These are phyloP conservation scores for Hypoxylon perforatum DNA, from an alignment of 495 filamentous ascomycete genomes.

Conservation along the genomic window DNA sequence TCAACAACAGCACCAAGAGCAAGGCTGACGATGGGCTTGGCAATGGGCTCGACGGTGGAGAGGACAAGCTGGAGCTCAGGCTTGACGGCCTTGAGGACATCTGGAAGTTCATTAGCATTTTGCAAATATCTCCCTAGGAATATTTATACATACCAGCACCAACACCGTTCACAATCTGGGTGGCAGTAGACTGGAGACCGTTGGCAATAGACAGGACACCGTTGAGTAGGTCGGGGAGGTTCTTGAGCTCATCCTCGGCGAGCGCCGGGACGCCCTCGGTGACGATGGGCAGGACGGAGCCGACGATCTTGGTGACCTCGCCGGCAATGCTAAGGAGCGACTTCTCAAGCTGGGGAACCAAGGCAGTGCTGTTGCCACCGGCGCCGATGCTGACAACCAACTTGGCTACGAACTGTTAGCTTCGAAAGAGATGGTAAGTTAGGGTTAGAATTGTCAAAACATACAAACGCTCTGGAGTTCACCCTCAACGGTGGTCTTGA, in stretches of 20 bases:
- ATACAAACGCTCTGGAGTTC: slow-evolving; percentile 30
- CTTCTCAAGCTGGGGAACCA: slow-evolving; percentile 34
- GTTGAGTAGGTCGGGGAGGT: slow-evolving; percentile 27
- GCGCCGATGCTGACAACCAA: slow-evolving; percentile 11
- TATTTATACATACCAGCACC: slow-evolving; percentile 24
- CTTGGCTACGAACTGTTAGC: neutral
- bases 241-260: slow-evolving; percentile 26
- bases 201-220: slow-evolving; percentile 27
- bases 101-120: slow-evolving; percentile 29
- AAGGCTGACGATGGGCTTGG: slow-evolving; percentile 36
- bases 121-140: neutral
- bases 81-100: slow-evolving; percentile 31
- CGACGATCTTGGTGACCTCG: slow-evolving; percentile 31
- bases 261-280: slow-evolving; percentile 11
- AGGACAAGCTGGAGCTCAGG: slow-evolving; percentile 42
- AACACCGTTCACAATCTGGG: slow-evolving; percentile 17
- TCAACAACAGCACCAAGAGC: slow-evolving; percentile 22
- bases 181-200: slow-evolving; percentile 31
- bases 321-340: slow-evolving; percentile 26
- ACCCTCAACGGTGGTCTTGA: slow-evolving; percentile 24
- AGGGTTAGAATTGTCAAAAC: neutral
- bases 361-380: slow-evolving; percentile 10
- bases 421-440: neutral
- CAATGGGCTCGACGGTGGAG: slow-evolving; percentile 25
- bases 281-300: slow-evolving; percentile 25